Evolutionary conservation across 129 eudicot species (phyloP).

Genomic region (Tagetes patula): DNA sequence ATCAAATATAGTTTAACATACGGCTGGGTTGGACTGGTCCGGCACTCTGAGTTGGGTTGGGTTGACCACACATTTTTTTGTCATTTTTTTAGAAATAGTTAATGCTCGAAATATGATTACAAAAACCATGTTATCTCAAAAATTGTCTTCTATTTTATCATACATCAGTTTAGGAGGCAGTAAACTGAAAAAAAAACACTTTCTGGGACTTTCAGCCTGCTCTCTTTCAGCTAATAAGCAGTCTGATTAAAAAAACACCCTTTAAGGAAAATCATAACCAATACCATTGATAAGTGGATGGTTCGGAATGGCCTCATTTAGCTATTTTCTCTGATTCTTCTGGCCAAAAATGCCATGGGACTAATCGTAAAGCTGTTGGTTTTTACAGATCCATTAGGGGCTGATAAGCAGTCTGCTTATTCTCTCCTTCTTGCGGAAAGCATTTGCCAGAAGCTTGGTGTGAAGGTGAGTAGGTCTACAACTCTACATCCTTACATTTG

Average conservation of each 20-base stretch:
- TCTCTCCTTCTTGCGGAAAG: slow-evolving; percentile 95
- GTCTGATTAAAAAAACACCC: background rate
- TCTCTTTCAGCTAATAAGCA: background rate
- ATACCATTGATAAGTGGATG: background rate
- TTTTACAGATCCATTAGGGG: slow-evolving; percentile 71
- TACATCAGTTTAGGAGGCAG: background rate
- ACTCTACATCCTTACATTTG: slow-evolving; percentile 1
- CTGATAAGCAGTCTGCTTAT: slow-evolving; percentile 90
- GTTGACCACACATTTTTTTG: background rate
- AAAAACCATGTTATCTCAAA: background rate
- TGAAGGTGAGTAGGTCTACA: slow-evolving; percentile 54
- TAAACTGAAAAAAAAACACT: background rate
- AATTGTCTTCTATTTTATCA: background rate
- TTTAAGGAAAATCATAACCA: background rate
- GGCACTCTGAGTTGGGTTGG: too few species aligned
- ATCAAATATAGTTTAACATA: background rate
- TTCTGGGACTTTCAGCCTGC: background rate
- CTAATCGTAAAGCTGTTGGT: slow-evolving; percentile 21
- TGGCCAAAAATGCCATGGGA: slow-evolving; percentile 1
- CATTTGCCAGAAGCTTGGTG: slow-evolving; percentile 79
- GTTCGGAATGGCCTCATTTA: background rate
- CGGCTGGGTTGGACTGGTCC: background rate
- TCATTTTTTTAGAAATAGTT: background rate
- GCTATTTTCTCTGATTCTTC: background rate
- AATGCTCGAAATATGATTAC: background rate